Conservation (phyloP, 23 red algal species). For the Gracilaria domingensis region DNA sequence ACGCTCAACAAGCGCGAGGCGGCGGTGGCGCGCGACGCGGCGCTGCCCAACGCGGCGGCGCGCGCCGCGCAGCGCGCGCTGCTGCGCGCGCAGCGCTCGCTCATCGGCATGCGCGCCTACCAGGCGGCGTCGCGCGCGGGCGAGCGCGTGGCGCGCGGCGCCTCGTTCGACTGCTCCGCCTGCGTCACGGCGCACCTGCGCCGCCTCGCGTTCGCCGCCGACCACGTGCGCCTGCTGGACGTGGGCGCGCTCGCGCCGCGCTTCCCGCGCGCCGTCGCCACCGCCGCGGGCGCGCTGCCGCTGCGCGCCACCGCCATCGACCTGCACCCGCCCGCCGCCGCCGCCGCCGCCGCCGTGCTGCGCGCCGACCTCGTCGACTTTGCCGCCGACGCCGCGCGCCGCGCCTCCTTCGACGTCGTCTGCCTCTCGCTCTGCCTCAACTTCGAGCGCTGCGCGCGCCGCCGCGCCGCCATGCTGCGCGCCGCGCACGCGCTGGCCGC, state of each 20-base stretch:
- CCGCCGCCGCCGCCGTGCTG: constrained; percentile 11
- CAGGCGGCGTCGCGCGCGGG: constrained; percentile 40
- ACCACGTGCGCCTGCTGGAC: not conserved
- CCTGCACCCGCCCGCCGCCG: constrained; percentile 16
- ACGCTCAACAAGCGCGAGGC: constrained; percentile 46
- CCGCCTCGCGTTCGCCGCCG: not conserved
- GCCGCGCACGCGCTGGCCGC: not conserved
- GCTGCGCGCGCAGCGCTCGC: constrained; percentile 41
- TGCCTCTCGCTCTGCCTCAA: constrained; percentile 64
- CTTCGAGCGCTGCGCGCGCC: constrained; percentile 42
- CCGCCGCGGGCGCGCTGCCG: not conserved
- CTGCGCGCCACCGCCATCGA: constrained; percentile 53
- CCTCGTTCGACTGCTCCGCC: constrained; percentile 42
- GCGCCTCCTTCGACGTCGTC: constrained; percentile 31
- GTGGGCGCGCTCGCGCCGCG: not conserved
- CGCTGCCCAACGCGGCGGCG: constrained; percentile 13
- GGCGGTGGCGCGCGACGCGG: not conserved
- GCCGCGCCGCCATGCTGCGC: constrained; percentile 48
- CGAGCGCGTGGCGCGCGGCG: constrained; percentile 35
- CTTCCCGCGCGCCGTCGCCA: not conserved
- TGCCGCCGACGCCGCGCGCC: not conserved
- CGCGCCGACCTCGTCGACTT: constrained; percentile 58
- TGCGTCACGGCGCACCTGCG: constrained; percentile 6
- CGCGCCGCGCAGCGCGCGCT: not conserved
- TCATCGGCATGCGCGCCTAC: constrained; percentile 43